Conservation (phyloP, 139 green algal species). For the Gonium pectorale region DNA sequence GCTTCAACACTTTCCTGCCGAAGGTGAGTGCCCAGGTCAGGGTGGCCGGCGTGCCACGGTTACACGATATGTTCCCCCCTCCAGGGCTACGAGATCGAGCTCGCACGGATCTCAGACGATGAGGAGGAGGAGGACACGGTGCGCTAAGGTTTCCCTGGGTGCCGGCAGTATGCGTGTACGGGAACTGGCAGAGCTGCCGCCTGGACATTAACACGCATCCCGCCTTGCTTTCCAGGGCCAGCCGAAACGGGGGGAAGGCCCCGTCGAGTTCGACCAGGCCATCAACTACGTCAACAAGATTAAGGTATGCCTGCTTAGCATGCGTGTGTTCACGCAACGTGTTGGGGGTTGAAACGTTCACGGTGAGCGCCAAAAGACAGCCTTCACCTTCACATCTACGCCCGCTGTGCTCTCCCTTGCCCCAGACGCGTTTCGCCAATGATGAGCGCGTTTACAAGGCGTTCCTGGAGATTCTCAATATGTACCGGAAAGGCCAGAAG, state of each 20-base stretch:
- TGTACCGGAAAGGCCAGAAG: slow-evolving; percentile 99
- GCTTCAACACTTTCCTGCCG: slow-evolving; percentile 99
- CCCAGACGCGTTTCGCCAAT: slow-evolving; percentile 85
- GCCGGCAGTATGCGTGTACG: too few species aligned
- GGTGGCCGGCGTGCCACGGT: not conserved
- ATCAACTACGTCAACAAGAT: slow-evolving; percentile 99
- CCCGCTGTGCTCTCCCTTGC: too few species aligned
- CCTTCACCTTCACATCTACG: too few species aligned
- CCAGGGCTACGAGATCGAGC: slow-evolving; percentile 86
- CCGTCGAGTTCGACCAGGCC: slow-evolving; percentile 99
- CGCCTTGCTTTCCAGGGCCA: too few species aligned
- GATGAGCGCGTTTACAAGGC: slow-evolving; percentile 99
- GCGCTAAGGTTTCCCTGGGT: too few species aligned
- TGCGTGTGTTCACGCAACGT: not conserved
- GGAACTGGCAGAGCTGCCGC: too few species aligned
- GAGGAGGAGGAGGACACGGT: slow-evolving; percentile 63
- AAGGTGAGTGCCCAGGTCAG: slow-evolving; percentile 72
- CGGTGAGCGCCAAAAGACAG: too few species aligned
- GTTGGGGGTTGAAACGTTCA: too few species aligned
- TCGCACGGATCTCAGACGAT: slow-evolving; percentile 64
- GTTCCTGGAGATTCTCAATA: slow-evolving; percentile 99
- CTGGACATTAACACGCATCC: too few species aligned
- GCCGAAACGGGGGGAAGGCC: too few species aligned
- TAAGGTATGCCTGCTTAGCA: slow-evolving; percentile 75
- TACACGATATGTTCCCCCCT: too few species aligned